phyloP scores from a whole-genome alignment of 108 stramenopile species.

The Cyclotella baltica region DNA sequence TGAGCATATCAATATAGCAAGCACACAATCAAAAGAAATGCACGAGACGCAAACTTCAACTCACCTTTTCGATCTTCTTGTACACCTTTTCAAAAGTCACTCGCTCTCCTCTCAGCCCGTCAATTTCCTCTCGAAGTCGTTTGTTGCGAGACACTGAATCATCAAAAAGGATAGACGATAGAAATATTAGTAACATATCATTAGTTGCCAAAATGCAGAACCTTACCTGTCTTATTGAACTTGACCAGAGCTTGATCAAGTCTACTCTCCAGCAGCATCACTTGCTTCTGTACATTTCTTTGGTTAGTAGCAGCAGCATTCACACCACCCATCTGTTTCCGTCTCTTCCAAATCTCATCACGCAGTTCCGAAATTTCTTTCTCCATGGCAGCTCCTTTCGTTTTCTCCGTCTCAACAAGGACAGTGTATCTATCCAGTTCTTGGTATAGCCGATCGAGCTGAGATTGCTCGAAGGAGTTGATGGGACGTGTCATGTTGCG shows the following conservation, averaged over 20 bases:
- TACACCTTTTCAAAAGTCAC: conserved; percentile 89
- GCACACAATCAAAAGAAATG: background rate
- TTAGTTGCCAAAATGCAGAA: no score
- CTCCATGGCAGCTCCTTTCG: conserved; percentile 60
- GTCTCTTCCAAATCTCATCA: conserved; percentile 73
- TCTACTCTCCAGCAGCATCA: conserved; percentile 81
- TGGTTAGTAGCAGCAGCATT: conserved; percentile 75
- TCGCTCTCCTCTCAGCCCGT: conserved; percentile 83
- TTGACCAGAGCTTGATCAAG: conserved; percentile 90
- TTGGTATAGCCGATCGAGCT: conserved; percentile 60
- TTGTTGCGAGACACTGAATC: conserved; percentile 86
- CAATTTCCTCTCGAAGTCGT: conserved; percentile 80
- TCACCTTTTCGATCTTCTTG: conserved; percentile 75
- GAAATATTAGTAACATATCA: no score
- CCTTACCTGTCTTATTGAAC: conserved; percentile 85
- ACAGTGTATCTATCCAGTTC: conserved; percentile 62
- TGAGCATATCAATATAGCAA: background rate
- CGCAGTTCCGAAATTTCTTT: conserved; percentile 64
- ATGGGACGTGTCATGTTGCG: conserved; percentile 61
- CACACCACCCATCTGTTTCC: conserved; percentile 85
- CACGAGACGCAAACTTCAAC: background rate
- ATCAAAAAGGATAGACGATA: no score
- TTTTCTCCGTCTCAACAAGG: conserved; percentile 60
- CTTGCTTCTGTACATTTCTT: conserved; percentile 79
- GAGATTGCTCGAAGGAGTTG: conserved; percentile 59